These are phyloP conservation scores for Grosmannia huntii DNA, from an alignment of 2,329 filamentous ascomycete species.

Conservation along the genomic window DNA sequence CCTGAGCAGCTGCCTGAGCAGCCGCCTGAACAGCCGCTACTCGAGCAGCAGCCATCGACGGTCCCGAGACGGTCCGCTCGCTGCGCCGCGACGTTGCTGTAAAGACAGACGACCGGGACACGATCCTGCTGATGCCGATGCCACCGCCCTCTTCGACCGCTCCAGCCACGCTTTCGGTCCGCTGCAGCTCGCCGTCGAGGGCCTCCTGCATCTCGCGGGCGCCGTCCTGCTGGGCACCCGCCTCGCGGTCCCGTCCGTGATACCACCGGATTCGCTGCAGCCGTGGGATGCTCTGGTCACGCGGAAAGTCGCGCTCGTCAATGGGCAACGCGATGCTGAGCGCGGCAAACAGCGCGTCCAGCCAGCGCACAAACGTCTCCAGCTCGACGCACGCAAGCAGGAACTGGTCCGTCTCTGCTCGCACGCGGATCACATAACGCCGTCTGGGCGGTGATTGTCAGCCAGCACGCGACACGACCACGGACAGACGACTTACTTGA, in stretches of 20 bases:
- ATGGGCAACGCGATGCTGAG: slow-evolving; percentile 59
- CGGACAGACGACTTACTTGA: slow-evolving; percentile 47
- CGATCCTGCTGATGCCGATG: background rate
- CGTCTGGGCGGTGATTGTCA: slow-evolving; percentile 24
- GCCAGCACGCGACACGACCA: too few species aligned
- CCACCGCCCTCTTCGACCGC: background rate
- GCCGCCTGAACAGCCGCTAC: background rate
- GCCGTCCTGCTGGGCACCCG: background rate
- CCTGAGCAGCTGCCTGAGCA: background rate
- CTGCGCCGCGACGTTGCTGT: background rate
- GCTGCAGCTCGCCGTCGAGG: background rate
- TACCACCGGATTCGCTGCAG: slow-evolving; percentile 40
- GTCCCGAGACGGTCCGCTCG: too few species aligned
- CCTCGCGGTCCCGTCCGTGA: slow-evolving; percentile 21
- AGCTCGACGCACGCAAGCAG: slow-evolving; percentile 53
- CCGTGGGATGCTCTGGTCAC: slow-evolving; percentile 49
- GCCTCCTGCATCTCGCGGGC: background rate
- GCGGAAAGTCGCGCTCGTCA: slow-evolving; percentile 54
- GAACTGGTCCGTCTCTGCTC: slow-evolving; percentile 63
- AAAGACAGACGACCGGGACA: background rate
- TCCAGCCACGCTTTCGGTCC: background rate
- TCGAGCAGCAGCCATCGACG: background rate
- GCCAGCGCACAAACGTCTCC: slow-evolving; percentile 53
- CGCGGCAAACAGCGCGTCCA: slow-evolving; percentile 57
- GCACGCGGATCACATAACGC: slow-evolving; percentile 56